These are phyloP conservation scores for Beauveria sp. DNA, from an alignment of 2,329 filamentous ascomycete species.

Conservation along the genomic window DNA sequence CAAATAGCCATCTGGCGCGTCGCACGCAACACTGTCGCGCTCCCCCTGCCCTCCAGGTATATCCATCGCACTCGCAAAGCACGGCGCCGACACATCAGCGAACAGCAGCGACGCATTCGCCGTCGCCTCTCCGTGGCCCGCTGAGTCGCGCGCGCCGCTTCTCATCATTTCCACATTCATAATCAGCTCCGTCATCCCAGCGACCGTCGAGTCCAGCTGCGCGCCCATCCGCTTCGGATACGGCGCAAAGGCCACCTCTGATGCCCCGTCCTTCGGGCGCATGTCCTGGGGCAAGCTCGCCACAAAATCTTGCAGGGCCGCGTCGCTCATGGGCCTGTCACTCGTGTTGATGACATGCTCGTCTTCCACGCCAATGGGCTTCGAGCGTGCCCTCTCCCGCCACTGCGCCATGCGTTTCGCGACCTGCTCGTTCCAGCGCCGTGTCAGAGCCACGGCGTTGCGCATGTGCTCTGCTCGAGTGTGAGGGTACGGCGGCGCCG, in stretches of 20 bases:
- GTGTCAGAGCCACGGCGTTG: slow-evolving; percentile 44
- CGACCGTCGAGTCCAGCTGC: background rate
- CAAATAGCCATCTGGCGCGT: slow-evolving; percentile 37
- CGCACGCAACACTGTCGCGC: slow-evolving; percentile 26
- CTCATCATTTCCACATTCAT: background rate
- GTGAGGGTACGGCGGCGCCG: slow-evolving; percentile 35
- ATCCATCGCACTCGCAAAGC: slow-evolving; percentile 13
- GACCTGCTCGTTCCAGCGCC: slow-evolving; percentile 41
- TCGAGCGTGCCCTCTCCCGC: slow-evolving; percentile 31
- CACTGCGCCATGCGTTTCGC: slow-evolving; percentile 35
- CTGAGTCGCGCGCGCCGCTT: background rate
- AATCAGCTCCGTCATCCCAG: background rate
- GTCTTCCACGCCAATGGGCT: slow-evolving; percentile 30
- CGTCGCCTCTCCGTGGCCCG: background rate
- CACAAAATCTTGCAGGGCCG: slow-evolving; percentile 10
- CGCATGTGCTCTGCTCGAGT: slow-evolving; percentile 44
- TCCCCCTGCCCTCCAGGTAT: slow-evolving; percentile 13
- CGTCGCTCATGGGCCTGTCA: background rate
- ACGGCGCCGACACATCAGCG: background rate
- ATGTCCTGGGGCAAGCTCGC: slow-evolving; percentile 20
- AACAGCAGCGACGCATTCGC: background rate
- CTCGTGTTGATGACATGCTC: slow-evolving; percentile 15
- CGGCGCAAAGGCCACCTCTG: background rate
- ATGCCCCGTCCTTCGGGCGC: background rate
- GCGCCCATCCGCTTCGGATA: background rate